Percentiles rank a stretch among this genome's conserved stretches.
Conservation (phyloP, 768 basidiomycete genomes). For the Imleria badia region DNA sequence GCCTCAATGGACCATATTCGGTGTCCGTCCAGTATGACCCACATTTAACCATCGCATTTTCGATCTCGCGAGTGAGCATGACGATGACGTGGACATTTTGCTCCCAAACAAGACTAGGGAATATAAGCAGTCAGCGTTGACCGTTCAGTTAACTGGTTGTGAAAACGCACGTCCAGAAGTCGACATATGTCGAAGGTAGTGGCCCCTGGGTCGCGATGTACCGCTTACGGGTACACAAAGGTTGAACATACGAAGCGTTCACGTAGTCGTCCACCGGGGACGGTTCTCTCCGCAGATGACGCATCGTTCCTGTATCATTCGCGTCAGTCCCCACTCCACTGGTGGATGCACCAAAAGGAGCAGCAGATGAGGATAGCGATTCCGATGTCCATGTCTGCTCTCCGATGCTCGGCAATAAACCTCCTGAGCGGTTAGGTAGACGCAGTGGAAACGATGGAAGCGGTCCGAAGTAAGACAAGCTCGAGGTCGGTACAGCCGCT, state of each 20-base stretch:
- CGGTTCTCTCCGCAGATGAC: constrained; percentile 13
- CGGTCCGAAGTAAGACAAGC: constrained; percentile 2
- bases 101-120: constrained; percentile 79
- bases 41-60: constrained; percentile 87
- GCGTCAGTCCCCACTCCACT: neutral
- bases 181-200: constrained; percentile 80
- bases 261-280: constrained; percentile 82
- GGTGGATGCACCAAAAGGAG: neutral
- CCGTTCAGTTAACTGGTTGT: neutral
- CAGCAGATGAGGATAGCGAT: neutral
- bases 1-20: constrained; percentile 67
- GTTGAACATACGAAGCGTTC: constrained; percentile 93
- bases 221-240: constrained; percentile 72
- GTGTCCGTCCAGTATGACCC: constrained; percentile 82
- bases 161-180: constrained; percentile 90
- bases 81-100: constrained; percentile 94
- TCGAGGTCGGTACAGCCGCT: neutral
- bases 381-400: constrained; percentile 7
- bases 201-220: constrained; percentile 98
- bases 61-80: constrained; percentile 93
- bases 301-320: neutral
- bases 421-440: constrained; percentile 14
- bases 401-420: constrained; percentile 17
- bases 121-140: constrained; percentile 6
- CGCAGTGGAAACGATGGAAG: constrained; percentile 18